These are phyloP conservation scores for Misopates orontium DNA, from an alignment of 257 asterid species.

Conservation along the genomic window DNA sequence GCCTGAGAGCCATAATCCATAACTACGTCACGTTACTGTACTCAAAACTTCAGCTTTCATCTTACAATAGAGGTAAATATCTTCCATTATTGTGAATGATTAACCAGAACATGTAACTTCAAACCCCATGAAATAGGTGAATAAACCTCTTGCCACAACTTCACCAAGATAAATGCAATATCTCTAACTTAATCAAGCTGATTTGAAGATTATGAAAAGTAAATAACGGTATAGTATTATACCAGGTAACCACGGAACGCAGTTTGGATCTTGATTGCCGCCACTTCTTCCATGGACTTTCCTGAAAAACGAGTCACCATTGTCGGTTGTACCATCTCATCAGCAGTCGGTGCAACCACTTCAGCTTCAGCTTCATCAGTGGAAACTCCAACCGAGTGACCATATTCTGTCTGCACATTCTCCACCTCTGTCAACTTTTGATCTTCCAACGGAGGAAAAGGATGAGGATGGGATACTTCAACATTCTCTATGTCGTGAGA, in stretches of 20 bases:
- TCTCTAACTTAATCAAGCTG: no score
- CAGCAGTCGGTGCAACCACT: conserved; percentile 72
- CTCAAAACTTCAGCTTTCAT: no score
- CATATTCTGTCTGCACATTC: conserved; percentile 60
- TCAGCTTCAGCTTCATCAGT: conserved; percentile 73
- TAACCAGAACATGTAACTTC: no score
- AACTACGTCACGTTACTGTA: no score
- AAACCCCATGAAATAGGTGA: no score
- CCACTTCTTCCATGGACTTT: conserved; percentile 72
- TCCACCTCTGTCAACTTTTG: conserved; percentile 51
- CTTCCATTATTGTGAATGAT: no score
- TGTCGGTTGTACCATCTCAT: conserved; percentile 57
- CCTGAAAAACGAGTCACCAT: conserved; percentile 48
- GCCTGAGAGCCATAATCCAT: no score
- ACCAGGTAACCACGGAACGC: conserved; percentile 94
- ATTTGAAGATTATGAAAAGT: no score
- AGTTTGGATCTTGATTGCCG: conserved; percentile 81
- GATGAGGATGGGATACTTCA: conserved; percentile 47
- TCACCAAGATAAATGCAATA: no score
- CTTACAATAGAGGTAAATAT: no score
- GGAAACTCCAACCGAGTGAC: conserved; percentile 67
- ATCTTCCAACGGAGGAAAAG: conserved; percentile 48
- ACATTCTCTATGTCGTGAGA: conserved; percentile 39
- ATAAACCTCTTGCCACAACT: no score
- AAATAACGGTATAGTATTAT: conserved; percentile 1